phyloP scores from a whole-genome alignment of 1,284 basidiomycete species.

The Leccinum pachyderme region DNA sequence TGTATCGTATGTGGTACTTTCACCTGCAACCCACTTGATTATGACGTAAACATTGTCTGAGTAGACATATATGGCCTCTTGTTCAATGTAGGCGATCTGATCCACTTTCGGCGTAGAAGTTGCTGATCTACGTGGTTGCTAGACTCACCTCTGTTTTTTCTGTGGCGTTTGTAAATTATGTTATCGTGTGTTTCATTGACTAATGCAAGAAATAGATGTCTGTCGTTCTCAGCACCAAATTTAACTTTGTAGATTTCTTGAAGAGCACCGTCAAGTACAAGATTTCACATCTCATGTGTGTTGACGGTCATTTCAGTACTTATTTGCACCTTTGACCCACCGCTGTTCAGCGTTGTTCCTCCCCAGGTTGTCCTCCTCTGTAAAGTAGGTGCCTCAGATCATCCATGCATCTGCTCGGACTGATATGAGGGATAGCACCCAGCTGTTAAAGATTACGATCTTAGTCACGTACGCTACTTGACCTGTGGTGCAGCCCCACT shows the following conservation, averaged over 20 bases:
- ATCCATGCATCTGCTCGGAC: background rate
- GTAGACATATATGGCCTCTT: conserved; percentile 54
- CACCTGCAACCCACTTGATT: background rate
- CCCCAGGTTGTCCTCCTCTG: conserved; percentile 53
- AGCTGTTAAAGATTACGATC: conserved; percentile 51
- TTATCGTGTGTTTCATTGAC: background rate
- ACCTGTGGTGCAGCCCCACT: conserved; percentile 64
- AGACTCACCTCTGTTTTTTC: conserved; percentile 43
- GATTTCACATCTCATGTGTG: conserved; percentile 52
- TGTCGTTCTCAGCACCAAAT: conserved; percentile 51
- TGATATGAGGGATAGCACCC: conserved; percentile 42
- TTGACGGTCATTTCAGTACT: conserved; percentile 11
- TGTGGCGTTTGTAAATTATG: conserved; percentile 34
- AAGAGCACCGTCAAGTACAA: conserved; percentile 52
- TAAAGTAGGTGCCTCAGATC: conserved; percentile 45
- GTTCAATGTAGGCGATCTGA: conserved; percentile 35
- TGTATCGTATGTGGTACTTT: conserved; percentile 35
- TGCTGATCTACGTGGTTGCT: conserved; percentile 4
- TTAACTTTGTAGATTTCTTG: conserved; percentile 52
- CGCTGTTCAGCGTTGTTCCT: conserved; percentile 45
- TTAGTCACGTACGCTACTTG: conserved; percentile 48
- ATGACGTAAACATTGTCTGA: background rate
- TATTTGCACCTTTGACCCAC: conserved; percentile 20
- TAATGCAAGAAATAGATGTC: conserved; percentile 34
- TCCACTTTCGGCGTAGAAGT: background rate